Evolutionary conservation across 176 grass and related monocot genomes (phyloP), one percentile per base, ranked within the genome.

Genomic region (Eleusine indica): DNA sequence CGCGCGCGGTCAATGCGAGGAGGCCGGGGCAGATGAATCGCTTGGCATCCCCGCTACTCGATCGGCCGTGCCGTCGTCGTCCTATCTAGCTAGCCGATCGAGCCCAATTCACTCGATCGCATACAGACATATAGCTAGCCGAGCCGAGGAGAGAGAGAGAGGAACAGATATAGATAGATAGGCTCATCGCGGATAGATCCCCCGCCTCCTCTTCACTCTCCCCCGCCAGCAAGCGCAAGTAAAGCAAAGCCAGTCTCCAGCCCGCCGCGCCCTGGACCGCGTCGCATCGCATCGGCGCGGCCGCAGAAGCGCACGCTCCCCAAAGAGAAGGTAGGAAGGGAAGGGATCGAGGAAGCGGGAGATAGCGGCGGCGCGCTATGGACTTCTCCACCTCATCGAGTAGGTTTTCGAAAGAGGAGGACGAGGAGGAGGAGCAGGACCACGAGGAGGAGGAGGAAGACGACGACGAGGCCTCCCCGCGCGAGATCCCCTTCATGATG

Each of bases 401-500:
- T 80, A 84, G 89, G 89, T 47, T 91, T 54, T 75, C 89, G 0
- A 87, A 70, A 75, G 84, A 77, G 43, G 83, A 79, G 0, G 87
- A 81, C 28, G 83, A 82, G 46, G 83, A 71, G 2, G 77, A 75
- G 17, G 14, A 54, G 43, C 68, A 75, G 19, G 1, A 15, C 35
- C 32, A 74, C 9, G 60, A 82, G 22, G 46, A 78, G 16, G 87
- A 85, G 7, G 82, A 81, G 5, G 81, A 66, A 13, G 78, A 73
- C 3, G 82, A 66, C 18, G 78, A 73, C 3, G 82, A 58, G 62
- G 32, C 84, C 37, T 84, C 89, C 25, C 76, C 62, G 46, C 64
- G 83, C 40, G 85, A 86, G 71, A 87, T 91, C 80, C 81, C 77
- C 42, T 88, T 92, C 60, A 85, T 89, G 73, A 77, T 79, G 9